phyloP scores from a whole-genome alignment of 352 stramenopile genomes.

The Peronospora farinosa region DNA sequence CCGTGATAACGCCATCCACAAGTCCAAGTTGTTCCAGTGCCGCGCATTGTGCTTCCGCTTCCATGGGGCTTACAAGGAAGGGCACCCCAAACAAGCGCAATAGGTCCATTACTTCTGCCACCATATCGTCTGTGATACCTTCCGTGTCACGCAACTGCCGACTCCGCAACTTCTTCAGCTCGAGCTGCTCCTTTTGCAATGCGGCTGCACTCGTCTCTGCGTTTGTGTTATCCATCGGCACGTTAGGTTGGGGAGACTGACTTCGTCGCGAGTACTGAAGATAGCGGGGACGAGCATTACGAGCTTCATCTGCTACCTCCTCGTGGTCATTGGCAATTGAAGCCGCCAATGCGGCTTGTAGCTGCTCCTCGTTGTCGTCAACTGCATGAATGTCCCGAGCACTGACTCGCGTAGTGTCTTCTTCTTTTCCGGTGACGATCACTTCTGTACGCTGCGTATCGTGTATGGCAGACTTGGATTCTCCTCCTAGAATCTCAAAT shows the following conservation, averaged over 20 bases:
- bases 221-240: constrained; percentile 9
- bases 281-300: constrained; percentile 27
- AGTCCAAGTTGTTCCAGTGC: constrained; percentile 92
- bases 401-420: constrained; percentile 11
- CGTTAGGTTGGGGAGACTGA: constrained; percentile 4
- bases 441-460: constrained; percentile 8
- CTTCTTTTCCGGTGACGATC: constrained; percentile 26
- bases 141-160: constrained; percentile 87
- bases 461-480: constrained; percentile 4
- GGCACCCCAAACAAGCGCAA: constrained; percentile 97
- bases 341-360: constrained; percentile 30
- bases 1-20: constrained; percentile 97
- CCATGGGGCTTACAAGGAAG: constrained; percentile 98
- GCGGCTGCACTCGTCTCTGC: constrained; percentile 29
- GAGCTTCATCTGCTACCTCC: constrained; percentile 9
- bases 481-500: constrained; percentile 15
- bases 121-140: constrained; percentile 96
- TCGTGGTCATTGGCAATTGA: constrained; percentile 33
- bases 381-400: not conserved
- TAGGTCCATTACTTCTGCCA: constrained; percentile 94
- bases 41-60: constrained; percentile 98
- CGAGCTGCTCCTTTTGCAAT: constrained; percentile 51
- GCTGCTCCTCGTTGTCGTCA: constrained; percentile 21
- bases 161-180: constrained; percentile 74
- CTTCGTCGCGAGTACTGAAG: constrained; percentile 35